phyloP scores from a whole-genome alignment of 768 basidiomycete species.

The Tremella fuciformis region DNA sequence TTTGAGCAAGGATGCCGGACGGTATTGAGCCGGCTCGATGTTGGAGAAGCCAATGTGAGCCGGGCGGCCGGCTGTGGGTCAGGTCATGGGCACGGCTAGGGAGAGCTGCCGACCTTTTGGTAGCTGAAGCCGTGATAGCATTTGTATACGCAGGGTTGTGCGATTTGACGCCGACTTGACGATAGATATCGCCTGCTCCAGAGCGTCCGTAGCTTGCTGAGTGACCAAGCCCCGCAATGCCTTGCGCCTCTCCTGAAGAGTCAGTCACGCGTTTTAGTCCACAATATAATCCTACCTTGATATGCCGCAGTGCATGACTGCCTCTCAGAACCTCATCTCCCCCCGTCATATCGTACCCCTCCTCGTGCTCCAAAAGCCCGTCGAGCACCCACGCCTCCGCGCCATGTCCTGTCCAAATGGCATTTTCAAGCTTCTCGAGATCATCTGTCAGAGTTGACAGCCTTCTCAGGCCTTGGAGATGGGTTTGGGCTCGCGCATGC shows the following conservation, averaged over 20 bases:
- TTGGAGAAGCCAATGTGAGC: not conserved
- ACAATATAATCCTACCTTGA: too few species aligned
- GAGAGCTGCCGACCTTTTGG: conserved; percentile 48
- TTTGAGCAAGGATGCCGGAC: too few species aligned
- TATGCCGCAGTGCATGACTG: conserved; percentile 13
- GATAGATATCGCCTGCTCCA: conserved; percentile 25
- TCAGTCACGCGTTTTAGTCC: not conserved
- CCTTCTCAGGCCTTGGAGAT: conserved; percentile 19
- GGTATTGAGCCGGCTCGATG: not conserved
- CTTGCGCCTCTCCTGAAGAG: conserved; percentile 12
- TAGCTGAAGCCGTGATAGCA: conserved; percentile 10
- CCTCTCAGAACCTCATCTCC: conserved; percentile 27
- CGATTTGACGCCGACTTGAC: not conserved
- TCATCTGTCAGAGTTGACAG: conserved; percentile 17
- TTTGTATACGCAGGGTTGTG: conserved; percentile 14
- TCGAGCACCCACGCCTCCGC: conserved; percentile 38
- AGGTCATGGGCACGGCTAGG: too few species aligned
- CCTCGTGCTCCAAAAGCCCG: conserved; percentile 12
- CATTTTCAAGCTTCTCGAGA: conserved; percentile 31
- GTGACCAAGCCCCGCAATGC: conserved; percentile 28
- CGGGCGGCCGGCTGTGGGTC: not conserved
- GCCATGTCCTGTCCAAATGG: conserved; percentile 33
- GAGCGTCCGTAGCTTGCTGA: conserved; percentile 35
- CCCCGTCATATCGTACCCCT: conserved; percentile 10
- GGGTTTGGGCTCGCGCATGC: conserved; percentile 16